These are phyloP conservation scores for Sarocladium brachiariae DNA, from an alignment of 2,329 filamentous ascomycete species.

Conservation along the genomic window DNA sequence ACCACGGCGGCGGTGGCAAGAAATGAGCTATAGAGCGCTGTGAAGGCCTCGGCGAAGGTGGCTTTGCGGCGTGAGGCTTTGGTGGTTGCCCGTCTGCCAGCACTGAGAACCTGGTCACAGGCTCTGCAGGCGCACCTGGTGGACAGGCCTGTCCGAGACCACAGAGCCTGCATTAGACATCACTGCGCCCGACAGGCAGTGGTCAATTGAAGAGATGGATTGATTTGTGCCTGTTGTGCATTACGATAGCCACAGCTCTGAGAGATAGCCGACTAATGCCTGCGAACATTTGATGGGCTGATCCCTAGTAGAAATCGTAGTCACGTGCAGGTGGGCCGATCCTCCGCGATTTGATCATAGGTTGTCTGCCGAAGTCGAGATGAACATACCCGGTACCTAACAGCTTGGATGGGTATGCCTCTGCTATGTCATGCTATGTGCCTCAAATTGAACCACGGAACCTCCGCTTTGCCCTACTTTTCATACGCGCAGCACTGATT, in stretches of 20 bases:
- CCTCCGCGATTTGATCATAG: too few relatives aligned
- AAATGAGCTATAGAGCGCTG: conserved; percentile 61
- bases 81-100: conserved; percentile 40
- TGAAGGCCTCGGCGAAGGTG: conserved; percentile 49
- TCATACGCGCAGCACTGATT: background rate
- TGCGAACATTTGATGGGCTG: background rate
- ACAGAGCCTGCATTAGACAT: conserved; percentile 55
- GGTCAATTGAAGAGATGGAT: conserved; percentile 22
- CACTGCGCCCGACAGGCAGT: conserved; percentile 17
- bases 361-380: too few relatives aligned
- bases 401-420: too few relatives aligned
- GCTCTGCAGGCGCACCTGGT: conserved; percentile 57
- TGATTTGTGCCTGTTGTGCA: background rate
- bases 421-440: too few relatives aligned
- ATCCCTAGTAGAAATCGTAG: background rate
- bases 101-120: conserved; percentile 45
- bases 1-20: conserved; percentile 58
- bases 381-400: too few relatives aligned
- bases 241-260: background rate
- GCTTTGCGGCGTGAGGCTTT: conserved; percentile 41
- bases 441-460: background rate
- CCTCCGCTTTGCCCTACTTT: background rate
- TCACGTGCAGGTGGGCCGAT: conserved; percentile 8
- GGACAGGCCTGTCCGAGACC: conserved; percentile 59
- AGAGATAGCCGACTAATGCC: background rate